Evolutionary conservation across 2,329 filamentous ascomycete species (phyloP).

Genomic region (Xylariaceae sp.): DNA sequence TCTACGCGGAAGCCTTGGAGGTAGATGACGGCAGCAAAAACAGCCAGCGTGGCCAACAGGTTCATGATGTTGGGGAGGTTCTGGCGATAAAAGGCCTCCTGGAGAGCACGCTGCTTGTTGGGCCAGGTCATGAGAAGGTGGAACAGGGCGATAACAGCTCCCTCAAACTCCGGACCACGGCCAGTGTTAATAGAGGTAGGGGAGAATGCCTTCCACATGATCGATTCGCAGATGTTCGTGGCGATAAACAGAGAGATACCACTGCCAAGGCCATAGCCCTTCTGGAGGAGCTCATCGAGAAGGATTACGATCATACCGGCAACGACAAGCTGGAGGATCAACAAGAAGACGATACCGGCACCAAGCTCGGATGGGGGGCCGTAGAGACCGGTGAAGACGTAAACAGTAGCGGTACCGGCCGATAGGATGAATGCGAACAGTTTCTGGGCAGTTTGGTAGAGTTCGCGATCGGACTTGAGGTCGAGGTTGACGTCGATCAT

Average conservation of each 20-base stretch:
- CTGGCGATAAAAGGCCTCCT: slow-evolving; percentile 98
- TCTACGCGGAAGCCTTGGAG: slow-evolving; percentile 99
- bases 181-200: slow-evolving; percentile 99
- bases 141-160: slow-evolving; percentile 94
- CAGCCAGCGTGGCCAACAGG: slow-evolving; percentile 81
- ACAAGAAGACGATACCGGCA: slow-evolving; percentile 94
- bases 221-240: slow-evolving; percentile 99
- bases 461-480: slow-evolving; percentile 98
- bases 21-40: slow-evolving; percentile 98
- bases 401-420: slow-evolving; percentile 95
- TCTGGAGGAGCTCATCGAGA: slow-evolving; percentile 97
- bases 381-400: slow-evolving; percentile 97
- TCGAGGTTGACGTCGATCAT: slow-evolving; percentile 99
- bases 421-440: slow-evolving; percentile 96
- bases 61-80: slow-evolving; percentile 99
- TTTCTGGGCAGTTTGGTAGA: slow-evolving; percentile 99
- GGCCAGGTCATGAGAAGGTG: slow-evolving; percentile 97
- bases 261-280: slow-evolving; percentile 96
- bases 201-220: slow-evolving; percentile 99
- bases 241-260: slow-evolving; percentile 99
- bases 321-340: slow-evolving; percentile 95
- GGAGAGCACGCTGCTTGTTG: slow-evolving; percentile 97
- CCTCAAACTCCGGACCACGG: slow-evolving; percentile 97
- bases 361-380: slow-evolving; percentile 94
- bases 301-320: slow-evolving; percentile 98